Conservation (phyloP, 306 rosid genomes). For the Trifolium fragiferum region DNA sequence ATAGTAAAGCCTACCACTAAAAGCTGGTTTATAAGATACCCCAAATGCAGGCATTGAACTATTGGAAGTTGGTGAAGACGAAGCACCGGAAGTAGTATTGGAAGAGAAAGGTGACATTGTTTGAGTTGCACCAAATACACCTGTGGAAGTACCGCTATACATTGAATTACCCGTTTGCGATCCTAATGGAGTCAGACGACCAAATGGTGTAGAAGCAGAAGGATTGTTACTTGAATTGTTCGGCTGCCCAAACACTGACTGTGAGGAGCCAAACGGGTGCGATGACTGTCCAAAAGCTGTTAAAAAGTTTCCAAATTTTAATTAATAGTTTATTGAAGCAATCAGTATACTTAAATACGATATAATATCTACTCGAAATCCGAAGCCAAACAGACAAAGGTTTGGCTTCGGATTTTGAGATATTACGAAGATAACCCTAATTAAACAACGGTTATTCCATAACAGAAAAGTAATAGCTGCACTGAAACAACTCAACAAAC, state of each 20-base stretch:
- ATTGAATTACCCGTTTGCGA: constrained; percentile 68
- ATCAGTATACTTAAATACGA: background rate
- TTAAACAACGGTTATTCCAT: too few relatives aligned
- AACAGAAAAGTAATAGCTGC: too few relatives aligned
- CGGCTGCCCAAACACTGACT: constrained; percentile 80
- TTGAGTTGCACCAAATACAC: constrained; percentile 86
- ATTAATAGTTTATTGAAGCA: background rate
- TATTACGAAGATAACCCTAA: too few relatives aligned
- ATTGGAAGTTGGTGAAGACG: constrained; percentile 82
- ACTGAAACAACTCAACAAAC: too few relatives aligned
- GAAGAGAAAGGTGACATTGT: constrained; percentile 78
- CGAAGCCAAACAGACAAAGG: too few relatives aligned
- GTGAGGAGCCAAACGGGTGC: constrained; percentile 77
- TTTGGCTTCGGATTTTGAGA: too few relatives aligned
- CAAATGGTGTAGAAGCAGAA: constrained; percentile 86
- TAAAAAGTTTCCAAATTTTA: constrained; percentile 29
- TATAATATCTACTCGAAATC: too few relatives aligned
- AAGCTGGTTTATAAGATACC: constrained; percentile 72
- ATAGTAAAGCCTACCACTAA: constrained; percentile 58
- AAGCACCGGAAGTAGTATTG: constrained; percentile 62
- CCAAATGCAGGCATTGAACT: constrained; percentile 73
- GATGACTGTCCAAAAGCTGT: constrained; percentile 90
- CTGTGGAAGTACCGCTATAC: constrained; percentile 92
- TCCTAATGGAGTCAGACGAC: constrained; percentile 79
- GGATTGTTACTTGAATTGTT: constrained; percentile 68